Base-by-base conservation (phyloP, 73 alveolate genomes). In the Paraurostyla sp. region DNA sequence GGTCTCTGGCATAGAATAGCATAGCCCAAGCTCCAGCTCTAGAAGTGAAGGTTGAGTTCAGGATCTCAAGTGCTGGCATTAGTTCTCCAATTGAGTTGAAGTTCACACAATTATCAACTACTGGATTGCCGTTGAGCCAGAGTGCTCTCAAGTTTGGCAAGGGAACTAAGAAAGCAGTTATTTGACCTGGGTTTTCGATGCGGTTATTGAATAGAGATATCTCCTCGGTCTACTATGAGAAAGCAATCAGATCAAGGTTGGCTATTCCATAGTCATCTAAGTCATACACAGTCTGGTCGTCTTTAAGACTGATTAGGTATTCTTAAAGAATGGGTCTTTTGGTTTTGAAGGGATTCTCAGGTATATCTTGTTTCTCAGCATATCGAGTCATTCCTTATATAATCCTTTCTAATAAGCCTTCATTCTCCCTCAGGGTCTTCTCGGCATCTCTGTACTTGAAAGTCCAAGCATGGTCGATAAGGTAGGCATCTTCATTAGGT, bases 401-500 rank as follows among this genome's bases (percentile, higher is more conserved):
- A 88, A 91, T 50, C 48, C 96, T 62, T 33, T 92, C 71, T 35
- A 78, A 27, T 20, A 95, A 76, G 33, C 75, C 76, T 45, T 88
- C 92, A 56, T 83, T 91, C 43, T 60, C 68, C 43, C 89, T 80
- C 27, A 96, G 89, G 36, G 92, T 85, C n/a, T 71, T 60, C 83
- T 93, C 90, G 41, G 92, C 81, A 45, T 96, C 95, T 56, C 96
- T 88, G 83, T 92, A 90, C 83, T 95, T 93, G 93, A 96, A 96
- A 58, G 98, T 97, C 98, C 99, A 94, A 20, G 97, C 97, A 90
- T 97, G 99, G 80, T 97, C 99, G 25, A 97, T 91, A 38, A 97
- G 86, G 50, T 93, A 95, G 56, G 94, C 98, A 46, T 94, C 89
- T 38, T 96, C 94, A 69, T 89, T 80, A 22, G 83, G 71, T 68